Conservation (phyloP, 2,329 filamentous ascomycete species). For the Blastomyces gilchristii region DNA sequence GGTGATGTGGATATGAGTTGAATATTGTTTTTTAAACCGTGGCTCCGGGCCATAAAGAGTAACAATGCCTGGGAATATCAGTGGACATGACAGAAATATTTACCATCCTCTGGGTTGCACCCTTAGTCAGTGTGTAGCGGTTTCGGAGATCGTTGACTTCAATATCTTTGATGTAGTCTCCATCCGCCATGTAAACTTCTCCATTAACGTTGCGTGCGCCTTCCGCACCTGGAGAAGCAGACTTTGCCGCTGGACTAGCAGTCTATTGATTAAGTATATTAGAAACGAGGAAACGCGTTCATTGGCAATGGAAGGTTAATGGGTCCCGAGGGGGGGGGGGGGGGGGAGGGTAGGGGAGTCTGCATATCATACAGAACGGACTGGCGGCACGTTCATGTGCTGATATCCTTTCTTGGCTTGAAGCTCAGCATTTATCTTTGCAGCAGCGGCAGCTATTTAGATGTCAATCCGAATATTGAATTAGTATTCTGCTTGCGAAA, state of each 20-base stretch:
- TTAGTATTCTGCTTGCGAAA: conserved; percentile 6
- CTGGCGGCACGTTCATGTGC: conserved; percentile 79
- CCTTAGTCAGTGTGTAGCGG: conserved; percentile 93
- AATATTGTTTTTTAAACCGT: conserved; percentile 11
- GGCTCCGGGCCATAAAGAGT: conserved; percentile 27
- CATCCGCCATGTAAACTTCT: conserved; percentile 89
- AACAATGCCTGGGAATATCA: conserved; percentile 49
- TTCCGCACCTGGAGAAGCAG: conserved; percentile 43
- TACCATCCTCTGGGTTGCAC: conserved; percentile 99
- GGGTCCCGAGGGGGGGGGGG: no score
- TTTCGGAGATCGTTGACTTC: conserved; percentile 97
- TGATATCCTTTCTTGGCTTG: conserved; percentile 83
- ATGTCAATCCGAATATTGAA: conserved; percentile 16
- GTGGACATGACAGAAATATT: conserved; percentile 64
- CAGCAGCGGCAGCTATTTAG: conserved; percentile 67
- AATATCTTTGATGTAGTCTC: conserved; percentile 97
- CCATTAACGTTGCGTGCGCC: conserved; percentile 57
- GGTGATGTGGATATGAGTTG: conserved; percentile 17
- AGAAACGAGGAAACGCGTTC: conserved; percentile 8
- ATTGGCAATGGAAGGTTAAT: background rate
- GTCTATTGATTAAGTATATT: conserved; percentile 24
- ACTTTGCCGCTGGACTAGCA: conserved; percentile 44
- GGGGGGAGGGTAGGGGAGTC: background rate
- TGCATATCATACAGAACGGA: conserved; percentile 46
- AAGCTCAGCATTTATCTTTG: conserved; percentile 72